A percentile compares a stretch with the other conserved stretches of the same genome.
phyloP scores from a whole-genome alignment of 805 yeast species.

The Vanderwaltozyma yarrowii region DNA sequence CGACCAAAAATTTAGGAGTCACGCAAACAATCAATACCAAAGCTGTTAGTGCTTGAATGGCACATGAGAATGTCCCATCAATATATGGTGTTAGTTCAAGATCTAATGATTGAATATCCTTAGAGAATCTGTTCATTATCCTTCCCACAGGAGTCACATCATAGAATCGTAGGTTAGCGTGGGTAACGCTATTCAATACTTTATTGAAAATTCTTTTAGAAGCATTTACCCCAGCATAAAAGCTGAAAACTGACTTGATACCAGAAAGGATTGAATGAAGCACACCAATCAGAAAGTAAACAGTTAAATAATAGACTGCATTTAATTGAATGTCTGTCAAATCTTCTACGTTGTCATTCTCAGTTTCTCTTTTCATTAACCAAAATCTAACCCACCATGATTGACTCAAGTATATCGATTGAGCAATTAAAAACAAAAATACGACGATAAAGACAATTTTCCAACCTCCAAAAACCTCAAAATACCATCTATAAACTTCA shows the following conservation, averaged over 20 bases:
- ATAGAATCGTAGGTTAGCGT: slow-evolving; percentile 79
- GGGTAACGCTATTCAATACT: slow-evolving; percentile 53
- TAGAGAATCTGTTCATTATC: slow-evolving; percentile 91
- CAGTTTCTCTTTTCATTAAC: slow-evolving; percentile 25
- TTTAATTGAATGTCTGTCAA: too few relatives aligned
- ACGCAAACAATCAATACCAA: slow-evolving; percentile 65
- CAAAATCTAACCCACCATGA: slow-evolving; percentile 88
- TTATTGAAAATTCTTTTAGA: slow-evolving; percentile 63
- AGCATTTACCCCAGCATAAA: slow-evolving; percentile 65
- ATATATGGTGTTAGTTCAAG: slow-evolving; percentile 81
- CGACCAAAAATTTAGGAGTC: slow-evolving; percentile 75
- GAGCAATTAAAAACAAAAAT: slow-evolving; percentile 44
- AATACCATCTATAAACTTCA: slow-evolving; percentile 62
- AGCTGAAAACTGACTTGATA: slow-evolving; percentile 50
- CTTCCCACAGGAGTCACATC: slow-evolving; percentile 95
- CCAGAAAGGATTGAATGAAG: slow-evolving; percentile 46
- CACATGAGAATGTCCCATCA: slow-evolving; percentile 57
- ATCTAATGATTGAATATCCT: slow-evolving; percentile 88
- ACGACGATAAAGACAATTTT: slow-evolving; percentile 41
- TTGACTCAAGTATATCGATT: slow-evolving; percentile 52
- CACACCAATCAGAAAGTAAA: slow-evolving; percentile 66
- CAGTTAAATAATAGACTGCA: slow-evolving; percentile 43
- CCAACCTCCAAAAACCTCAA: slow-evolving; percentile 58
- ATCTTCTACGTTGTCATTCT: too few relatives aligned
- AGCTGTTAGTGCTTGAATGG: slow-evolving; percentile 58